Base-by-base conservation (phyloP, 257 asterid species). In the Salvia splendens region DNA sequence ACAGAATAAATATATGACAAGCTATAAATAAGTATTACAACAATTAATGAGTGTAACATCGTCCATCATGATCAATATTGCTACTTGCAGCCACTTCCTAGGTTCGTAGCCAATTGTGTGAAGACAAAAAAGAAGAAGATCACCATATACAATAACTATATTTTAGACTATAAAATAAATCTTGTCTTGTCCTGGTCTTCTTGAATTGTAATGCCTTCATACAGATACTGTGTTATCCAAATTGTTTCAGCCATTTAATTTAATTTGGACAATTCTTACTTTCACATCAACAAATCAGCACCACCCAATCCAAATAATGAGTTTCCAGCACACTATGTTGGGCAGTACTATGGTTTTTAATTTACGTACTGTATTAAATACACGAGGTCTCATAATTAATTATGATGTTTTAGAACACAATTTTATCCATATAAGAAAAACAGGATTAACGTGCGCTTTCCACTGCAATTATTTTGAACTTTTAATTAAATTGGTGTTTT, bases 31-130 rank as follows among this genome's bases (percentile, higher is more conserved):
- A 47, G 20, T 5, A 47, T 47, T 52, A 24, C 3, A 1, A 24
- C 30, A 0, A 24, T 24, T 24, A 1, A 28, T 33, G 62, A 56
- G 24, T 33, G 45, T 56, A 55, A 38, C 64, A 58, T 36, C 47
- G 52, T 50, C 40, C 12, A n/a, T 52, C 28, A 16, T 57, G 11
- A 6, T 5, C 14, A 52, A 4, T 8, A 3, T 11, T 58, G 14
- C 58, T 45, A 65, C 8, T 51, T 38, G 61, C 17, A 49, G 42
- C 55, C 42, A 41, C 10, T 12, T 12, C 48, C 53, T 35, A 40
- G 42, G 78, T 73, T 66, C 73, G 50, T 59, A 49, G 69, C 69
- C 73, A 73, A 73, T 32, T 40, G 47, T 20, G 53, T 52, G 2
- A 43, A 67, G 73, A 73, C 73, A 66, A 73, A 58, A 40, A 16